phyloP scores from a whole-genome alignment of 345 rosid genomes.

The Melaleuca quinquenervia region DNA sequence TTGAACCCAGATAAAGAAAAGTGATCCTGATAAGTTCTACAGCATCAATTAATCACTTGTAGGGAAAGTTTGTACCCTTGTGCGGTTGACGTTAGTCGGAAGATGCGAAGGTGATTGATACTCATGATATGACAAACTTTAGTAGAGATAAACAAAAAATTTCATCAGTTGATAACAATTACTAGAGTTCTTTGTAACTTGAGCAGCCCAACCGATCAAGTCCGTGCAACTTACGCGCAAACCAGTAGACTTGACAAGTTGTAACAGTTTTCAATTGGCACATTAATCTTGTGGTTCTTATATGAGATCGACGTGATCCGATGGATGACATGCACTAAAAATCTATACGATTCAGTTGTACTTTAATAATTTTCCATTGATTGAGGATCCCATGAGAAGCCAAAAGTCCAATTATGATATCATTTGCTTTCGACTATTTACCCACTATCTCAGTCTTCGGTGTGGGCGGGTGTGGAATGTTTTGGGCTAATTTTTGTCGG shows the following conservation, averaged over 20 bases:
- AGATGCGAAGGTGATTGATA: background rate
- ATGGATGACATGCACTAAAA: background rate
- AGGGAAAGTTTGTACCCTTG: background rate
- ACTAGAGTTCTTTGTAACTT: background rate
- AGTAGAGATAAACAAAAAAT: background rate
- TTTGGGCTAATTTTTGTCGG: background rate
- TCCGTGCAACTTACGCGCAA: background rate
- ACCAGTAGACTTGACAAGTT: background rate
- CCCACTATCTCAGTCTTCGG: background rate
- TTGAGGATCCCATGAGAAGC: background rate
- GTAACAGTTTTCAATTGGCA: background rate
- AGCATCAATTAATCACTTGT: background rate
- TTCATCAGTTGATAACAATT: background rate
- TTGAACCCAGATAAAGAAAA: background rate
- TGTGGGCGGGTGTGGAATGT: no score
- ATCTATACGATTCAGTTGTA: background rate
- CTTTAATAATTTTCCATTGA: background rate
- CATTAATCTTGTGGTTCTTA: background rate
- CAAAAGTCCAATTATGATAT: background rate
- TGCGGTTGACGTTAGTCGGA: no score
- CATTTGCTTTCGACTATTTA: no score
- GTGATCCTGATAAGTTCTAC: background rate
- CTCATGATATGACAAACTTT: background rate
- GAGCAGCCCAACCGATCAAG: background rate
- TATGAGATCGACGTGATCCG: background rate